phyloP scores from a whole-genome alignment of 2,329 filamentous ascomycete genomes.

The Alternaria brassicicola region DNA sequence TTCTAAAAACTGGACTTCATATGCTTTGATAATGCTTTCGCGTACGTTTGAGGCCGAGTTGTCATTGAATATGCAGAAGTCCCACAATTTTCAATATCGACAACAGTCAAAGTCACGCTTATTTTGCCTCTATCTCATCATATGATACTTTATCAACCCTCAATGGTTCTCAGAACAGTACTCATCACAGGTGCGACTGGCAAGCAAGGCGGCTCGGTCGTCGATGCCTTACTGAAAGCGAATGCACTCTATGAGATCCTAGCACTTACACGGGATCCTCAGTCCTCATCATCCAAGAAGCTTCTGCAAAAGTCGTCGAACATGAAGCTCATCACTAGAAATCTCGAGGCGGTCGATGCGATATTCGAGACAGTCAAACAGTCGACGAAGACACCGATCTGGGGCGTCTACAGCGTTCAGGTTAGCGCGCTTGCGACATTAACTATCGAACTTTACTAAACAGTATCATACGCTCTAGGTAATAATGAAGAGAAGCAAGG shows the following conservation, averaged over 20 bases:
- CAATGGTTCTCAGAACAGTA: slow-evolving; percentile 25
- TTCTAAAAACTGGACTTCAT: background rate
- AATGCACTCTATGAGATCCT: slow-evolving; percentile 56
- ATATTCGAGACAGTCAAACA: slow-evolving; percentile 58
- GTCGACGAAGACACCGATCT: slow-evolving; percentile 34
- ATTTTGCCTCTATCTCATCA: background rate
- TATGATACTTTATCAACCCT: background rate
- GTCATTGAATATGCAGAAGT: background rate
- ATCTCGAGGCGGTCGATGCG: slow-evolving; percentile 56
- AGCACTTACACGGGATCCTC: slow-evolving; percentile 61
- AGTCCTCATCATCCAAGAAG: slow-evolving; percentile 57
- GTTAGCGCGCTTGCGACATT: slow-evolving; percentile 5
- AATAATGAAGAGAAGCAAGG: slow-evolving; percentile 46
- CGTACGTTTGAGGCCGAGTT: background rate
- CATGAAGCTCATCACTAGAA: slow-evolving; percentile 61
- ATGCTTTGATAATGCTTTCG: background rate
- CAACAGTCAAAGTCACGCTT: background rate
- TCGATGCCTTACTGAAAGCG: slow-evolving; percentile 48
- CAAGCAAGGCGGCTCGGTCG: slow-evolving; percentile 53
- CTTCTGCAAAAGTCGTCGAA: slow-evolving; percentile 54
- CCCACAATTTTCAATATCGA: background rate
- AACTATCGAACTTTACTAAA: background rate
- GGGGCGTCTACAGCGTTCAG: slow-evolving; percentile 45
- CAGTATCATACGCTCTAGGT: slow-evolving; percentile 18
- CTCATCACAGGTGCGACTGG: slow-evolving; percentile 54